A percentile compares a stretch with the other conserved stretches of the same genome.
These are phyloP conservation scores for Colletotrichum euphorbiae DNA, from an alignment of 2,329 filamentous ascomycete species.

Conservation along the genomic window DNA sequence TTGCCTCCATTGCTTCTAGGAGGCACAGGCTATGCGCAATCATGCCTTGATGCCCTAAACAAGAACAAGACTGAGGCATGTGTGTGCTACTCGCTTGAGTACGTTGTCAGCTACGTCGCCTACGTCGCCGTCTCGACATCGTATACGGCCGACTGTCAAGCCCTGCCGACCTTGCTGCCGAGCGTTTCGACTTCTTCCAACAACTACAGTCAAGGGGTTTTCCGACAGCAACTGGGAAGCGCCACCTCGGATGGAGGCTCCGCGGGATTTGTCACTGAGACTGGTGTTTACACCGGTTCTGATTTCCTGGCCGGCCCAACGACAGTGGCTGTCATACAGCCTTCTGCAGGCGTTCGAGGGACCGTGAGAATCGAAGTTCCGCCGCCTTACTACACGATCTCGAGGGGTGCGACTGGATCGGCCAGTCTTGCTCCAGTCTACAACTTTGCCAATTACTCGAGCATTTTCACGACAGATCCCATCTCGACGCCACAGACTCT, in stretches of 20 bases:
- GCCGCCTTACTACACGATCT: slow-evolving; percentile 29
- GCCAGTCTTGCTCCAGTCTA: not conserved
- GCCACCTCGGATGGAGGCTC: not conserved
- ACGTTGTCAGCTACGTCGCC: slow-evolving; percentile 34
- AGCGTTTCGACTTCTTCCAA: not conserved
- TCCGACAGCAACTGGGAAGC: not conserved
- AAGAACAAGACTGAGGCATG: slow-evolving; percentile 21
- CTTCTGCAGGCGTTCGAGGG: not conserved
- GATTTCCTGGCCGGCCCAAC: slow-evolving; percentile 8
- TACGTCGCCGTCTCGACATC: slow-evolving; percentile 35
- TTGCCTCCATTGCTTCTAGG: slow-evolving; percentile 24
- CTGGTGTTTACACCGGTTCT: too few relatives aligned
- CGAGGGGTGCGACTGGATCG: slow-evolving; percentile 1
- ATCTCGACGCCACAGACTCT: slow-evolving; percentile 32
- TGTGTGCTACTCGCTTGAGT: slow-evolving; percentile 31
- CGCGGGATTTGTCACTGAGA: too few relatives aligned
- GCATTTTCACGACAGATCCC: slow-evolving; percentile 16
- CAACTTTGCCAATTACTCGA: slow-evolving; percentile 17
- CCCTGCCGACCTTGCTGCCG: not conserved
- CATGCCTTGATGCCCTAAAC: slow-evolving; percentile 34
- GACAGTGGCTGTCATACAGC: not conserved
- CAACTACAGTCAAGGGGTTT: not conserved
- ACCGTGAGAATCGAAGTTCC: slow-evolving; percentile 17
- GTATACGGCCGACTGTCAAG: slow-evolving; percentile 26
- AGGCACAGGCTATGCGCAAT: slow-evolving; percentile 10